Evolutionary conservation across 305 asterid species (phyloP), one percentile per base, ranked within the genome.

Genomic region (Caryopteris hybrid): DNA sequence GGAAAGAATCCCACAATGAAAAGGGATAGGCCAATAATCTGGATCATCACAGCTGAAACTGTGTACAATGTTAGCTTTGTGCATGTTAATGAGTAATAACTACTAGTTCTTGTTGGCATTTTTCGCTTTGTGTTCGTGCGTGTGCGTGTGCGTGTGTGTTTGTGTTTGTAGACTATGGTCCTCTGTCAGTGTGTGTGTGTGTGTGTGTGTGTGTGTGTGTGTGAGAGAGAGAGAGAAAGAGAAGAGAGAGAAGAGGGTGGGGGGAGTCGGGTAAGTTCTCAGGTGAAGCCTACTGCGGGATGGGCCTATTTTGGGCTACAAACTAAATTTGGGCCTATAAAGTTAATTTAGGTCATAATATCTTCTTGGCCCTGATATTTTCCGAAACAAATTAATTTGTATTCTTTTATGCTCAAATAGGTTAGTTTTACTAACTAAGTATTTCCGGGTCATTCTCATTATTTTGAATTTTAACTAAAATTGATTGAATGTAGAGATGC

Each of bases 1-100:
- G 97, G 97, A 69, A 92, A 92, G 76, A 92, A 92, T 18, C 90
- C 97, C 67, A 73, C 57, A 52, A 90, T 80, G 81, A 92, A 92
- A 65, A 86, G 80, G 57, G 69, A 81, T 16, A 92, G 83, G 14
- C 98, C 98, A 57, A 80, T 55, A 2, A 84, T 72, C 80, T 92
- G 98, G 59, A 92, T 70, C 8, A 78, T 20, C 47, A 88, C 86
- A 25, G 93, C 92, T 52, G 74, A 73, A 42, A 85, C 47, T 56
- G 93, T 80, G 54, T 80, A 34, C 8, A 82, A 1, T 48, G 89
- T 82, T 25, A 92, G 57, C 48, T 46, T 92, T 20, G 55, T 73
- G 81, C 98, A 92, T 46, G 95, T 73, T 71, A 90, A 12, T 61
- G 86, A 66, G 62, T 55, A 22, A 52, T 22, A 41, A 34, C 12